Base-by-base conservation (phyloP, 2,329 filamentous ascomycete genomes). In the Paracamarosporium sp. region DNA sequence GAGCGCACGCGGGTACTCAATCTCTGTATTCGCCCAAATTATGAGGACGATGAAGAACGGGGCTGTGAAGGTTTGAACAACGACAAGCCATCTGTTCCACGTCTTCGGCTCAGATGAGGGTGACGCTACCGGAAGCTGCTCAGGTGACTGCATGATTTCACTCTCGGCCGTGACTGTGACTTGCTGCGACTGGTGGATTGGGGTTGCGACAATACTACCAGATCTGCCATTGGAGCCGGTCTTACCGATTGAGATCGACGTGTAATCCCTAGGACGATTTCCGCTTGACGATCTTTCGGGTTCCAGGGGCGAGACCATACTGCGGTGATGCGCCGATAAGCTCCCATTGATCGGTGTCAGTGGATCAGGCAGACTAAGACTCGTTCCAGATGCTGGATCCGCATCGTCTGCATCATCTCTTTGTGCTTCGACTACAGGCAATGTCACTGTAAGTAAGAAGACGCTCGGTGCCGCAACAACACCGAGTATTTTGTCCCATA, bases 31-130 rank as follows among this genome's bases (percentile, higher is more conserved):
- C 24, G 86, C 88, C 88, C 89, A 96, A 20, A 92, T 75, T 28
- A 97, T 87, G 17, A 92, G 73, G 1, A 91, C 85, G 43, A 93
- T 86, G 76, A 98, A 97, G 22, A 95, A 69, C 0, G 95, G 95
- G 0, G 93, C 92, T 0, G 90, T 91, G 72, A 97, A 93, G 47
- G 95, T 83, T 69, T 99, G 96, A 9, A 95, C 76, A 12, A 88
- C 86, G 12, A 96, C 85, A 3, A 99, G 86, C 94, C 95, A 99
- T 51, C 93, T 86, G 69, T 93, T 96, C 93, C 95, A 98, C 28
- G 88, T 83, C 53, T 84, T 82, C 3, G 77, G 68, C 44, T 64
- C 70, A 30, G 66, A 58, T 52, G 64, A 35, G 41, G 61, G 15
- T n/a, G 56, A 30, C 20, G 48, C 50, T 11, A 47, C 53, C 9